Evolutionary conservation across 306 rosid genomes (phyloP).

Genomic region (Vachellia collinsii): DNA sequence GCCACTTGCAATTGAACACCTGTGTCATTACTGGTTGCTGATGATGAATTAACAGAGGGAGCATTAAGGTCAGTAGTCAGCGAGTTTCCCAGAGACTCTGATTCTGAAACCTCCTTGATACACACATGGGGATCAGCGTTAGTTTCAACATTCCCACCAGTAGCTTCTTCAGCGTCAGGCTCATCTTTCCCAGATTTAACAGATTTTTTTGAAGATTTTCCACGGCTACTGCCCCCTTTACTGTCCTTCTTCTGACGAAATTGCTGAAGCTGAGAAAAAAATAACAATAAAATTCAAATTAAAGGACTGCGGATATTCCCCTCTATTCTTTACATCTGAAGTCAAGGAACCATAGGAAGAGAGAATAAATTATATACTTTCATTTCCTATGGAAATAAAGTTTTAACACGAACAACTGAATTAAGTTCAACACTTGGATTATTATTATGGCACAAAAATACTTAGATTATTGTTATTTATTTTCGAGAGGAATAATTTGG

Average conservation of each 20-base stretch:
- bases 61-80: constrained; percentile 38
- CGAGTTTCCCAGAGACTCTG: constrained; percentile 47
- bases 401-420: not conserved
- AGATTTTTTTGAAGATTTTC: constrained; percentile 68
- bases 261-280: constrained; percentile 77
- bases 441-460: not conserved
- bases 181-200: constrained; percentile 54
- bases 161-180: constrained; percentile 52
- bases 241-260: constrained; percentile 88
- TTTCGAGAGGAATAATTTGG: not conserved
- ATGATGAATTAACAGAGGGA: constrained; percentile 41
- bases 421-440: not conserved
- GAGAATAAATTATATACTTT: not conserved
- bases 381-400: not conserved
- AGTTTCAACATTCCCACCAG: constrained; percentile 49
- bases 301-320: constrained; percentile 33
- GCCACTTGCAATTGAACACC: constrained; percentile 36
- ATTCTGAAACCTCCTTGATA: constrained; percentile 41
- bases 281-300: constrained; percentile 20
- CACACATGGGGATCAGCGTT: constrained; percentile 39
- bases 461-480: not conserved
- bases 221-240: constrained; percentile 78
- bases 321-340: constrained; percentile 6
- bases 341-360: constrained; percentile 21
- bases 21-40: constrained; percentile 31